phyloP scores from a whole-genome alignment of 2,329 filamentous ascomycete species.

The Beauveria sp. region DNA sequence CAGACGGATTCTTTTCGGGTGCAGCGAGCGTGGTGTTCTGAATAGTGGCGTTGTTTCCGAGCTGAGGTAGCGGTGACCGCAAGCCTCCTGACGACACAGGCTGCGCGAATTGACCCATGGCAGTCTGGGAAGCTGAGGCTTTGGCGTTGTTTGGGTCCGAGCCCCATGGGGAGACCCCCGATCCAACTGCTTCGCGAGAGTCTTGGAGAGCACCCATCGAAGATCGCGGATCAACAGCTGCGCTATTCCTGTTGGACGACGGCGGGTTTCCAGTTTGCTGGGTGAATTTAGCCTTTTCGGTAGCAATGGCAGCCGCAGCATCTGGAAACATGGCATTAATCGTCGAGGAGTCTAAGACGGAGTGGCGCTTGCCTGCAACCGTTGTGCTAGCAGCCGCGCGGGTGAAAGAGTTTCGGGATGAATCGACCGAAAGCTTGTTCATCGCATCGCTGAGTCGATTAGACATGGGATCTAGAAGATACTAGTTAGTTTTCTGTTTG shows the following conservation, averaged over 20 bases:
- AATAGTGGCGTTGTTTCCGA: constrained; percentile 61
- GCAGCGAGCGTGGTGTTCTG: constrained; percentile 78
- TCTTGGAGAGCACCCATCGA: constrained; percentile 57
- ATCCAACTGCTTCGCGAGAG: constrained; percentile 20
- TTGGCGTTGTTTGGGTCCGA: constrained; percentile 52
- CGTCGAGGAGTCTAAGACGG: constrained; percentile 82
- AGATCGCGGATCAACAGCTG: constrained; percentile 65
- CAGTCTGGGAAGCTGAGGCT: constrained; percentile 66
- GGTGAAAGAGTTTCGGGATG: constrained; percentile 76
- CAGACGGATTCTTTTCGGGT: constrained; percentile 55
- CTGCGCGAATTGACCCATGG: constrained; percentile 94
- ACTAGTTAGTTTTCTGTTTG: constrained; percentile 13
- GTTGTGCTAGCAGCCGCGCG: constrained; percentile 73
- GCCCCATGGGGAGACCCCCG: constrained; percentile 67
- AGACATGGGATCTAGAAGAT: constrained; percentile 80
- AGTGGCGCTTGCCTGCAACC: constrained; percentile 73
- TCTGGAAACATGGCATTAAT: constrained; percentile 99
- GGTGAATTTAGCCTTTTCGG: constrained; percentile 95
- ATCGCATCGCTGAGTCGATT: constrained; percentile 93
- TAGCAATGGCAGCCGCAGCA: constrained; percentile 94
- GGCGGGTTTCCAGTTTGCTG: constrained; percentile 88
- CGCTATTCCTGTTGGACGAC: constrained; percentile 87
- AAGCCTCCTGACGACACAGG: constrained; percentile 65
- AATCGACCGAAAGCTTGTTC: constrained; percentile 86
- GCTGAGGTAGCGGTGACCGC: constrained; percentile 69